Evolutionary conservation across 352 stramenopile species (phyloP).

Genomic region (Pythium sukuiense): DNA sequence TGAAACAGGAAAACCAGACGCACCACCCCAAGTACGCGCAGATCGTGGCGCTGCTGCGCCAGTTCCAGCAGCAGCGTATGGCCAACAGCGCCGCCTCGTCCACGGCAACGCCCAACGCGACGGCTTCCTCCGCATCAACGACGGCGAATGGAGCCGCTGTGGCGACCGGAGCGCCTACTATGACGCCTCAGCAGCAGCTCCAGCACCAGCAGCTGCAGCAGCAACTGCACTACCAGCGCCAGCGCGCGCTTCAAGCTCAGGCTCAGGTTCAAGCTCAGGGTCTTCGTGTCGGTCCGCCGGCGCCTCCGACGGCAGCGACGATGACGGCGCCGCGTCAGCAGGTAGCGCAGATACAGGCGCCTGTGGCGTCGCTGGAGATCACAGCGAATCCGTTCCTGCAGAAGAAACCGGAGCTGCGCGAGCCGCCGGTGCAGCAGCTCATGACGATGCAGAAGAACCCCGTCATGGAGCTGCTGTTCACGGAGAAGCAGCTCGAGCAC

Average conservation of each 20-base stretch:
- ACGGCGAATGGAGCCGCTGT: background rate
- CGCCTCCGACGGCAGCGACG: background rate
- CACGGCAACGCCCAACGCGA: slow-evolving; percentile 9
- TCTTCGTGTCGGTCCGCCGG: slow-evolving; percentile 3
- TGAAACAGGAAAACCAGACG: slow-evolving; percentile 78
- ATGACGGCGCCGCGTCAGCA: background rate
- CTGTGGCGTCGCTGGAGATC: slow-evolving; percentile 39
- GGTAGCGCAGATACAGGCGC: background rate
- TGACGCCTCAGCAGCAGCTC: slow-evolving; percentile 24
- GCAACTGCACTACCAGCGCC: slow-evolving; percentile 37
- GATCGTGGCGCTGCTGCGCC: slow-evolving; percentile 72
- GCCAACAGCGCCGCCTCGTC: slow-evolving; percentile 6
- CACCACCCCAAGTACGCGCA: slow-evolving; percentile 83
- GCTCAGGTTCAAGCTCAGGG: slow-evolving; percentile 29
- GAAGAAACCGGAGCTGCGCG: slow-evolving; percentile 44
- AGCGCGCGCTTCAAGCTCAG: slow-evolving; percentile 32
- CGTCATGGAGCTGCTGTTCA: slow-evolving; percentile 59
- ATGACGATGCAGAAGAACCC: slow-evolving; percentile 40
- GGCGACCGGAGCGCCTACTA: slow-evolving; percentile 1
- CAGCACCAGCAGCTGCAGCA: slow-evolving; percentile 35
- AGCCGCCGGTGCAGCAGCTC: slow-evolving; percentile 34
- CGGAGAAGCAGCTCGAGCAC: slow-evolving; percentile 84
- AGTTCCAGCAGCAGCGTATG: slow-evolving; percentile 55
- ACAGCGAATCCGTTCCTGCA: slow-evolving; percentile 63
- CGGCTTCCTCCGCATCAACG: background rate